Evolutionary conservation across 371 early-diverging fungal species (phyloP).

Genomic region (Funneliformis caledonium): DNA sequence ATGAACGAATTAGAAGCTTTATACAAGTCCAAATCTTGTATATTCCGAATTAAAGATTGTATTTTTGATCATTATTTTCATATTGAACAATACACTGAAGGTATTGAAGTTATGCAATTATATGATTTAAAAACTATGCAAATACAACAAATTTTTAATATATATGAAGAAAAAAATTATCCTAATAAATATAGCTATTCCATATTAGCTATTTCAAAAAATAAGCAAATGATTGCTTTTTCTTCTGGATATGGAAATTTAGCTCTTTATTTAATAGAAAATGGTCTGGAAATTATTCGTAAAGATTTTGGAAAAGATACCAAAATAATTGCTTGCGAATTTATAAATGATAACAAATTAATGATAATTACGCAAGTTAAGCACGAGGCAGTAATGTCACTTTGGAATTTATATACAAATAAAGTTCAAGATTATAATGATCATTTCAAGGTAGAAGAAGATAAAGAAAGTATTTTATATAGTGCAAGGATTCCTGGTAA

Average conservation of each 20-base stretch:
- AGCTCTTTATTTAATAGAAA: background rate
- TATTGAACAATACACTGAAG: background rate
- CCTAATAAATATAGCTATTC: background rate
- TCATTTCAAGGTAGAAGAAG: background rate
- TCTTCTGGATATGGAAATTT: background rate
- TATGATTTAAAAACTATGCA: background rate
- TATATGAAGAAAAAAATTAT: background rate
- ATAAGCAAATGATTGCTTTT: background rate
- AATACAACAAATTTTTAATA: background rate
- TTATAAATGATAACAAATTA: background rate
- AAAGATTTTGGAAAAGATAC: background rate
- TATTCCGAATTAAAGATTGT: background rate
- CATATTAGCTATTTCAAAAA: background rate
- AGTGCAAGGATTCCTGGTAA: background rate
- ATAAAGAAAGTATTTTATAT: background rate
- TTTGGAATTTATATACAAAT: constrained; percentile 6
- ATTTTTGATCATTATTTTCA: background rate
- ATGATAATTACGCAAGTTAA: background rate
- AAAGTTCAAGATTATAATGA: too few relatives aligned
- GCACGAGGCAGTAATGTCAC: background rate
- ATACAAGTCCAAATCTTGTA: background rate
- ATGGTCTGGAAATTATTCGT: background rate
- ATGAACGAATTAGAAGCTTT: background rate
- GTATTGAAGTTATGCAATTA: background rate
- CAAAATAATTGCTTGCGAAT: background rate